Evolutionary conservation across 129 eudicot species (phyloP), one percentile per base, ranked within the genome.

Genomic region (Deinandra increscens): DNA sequence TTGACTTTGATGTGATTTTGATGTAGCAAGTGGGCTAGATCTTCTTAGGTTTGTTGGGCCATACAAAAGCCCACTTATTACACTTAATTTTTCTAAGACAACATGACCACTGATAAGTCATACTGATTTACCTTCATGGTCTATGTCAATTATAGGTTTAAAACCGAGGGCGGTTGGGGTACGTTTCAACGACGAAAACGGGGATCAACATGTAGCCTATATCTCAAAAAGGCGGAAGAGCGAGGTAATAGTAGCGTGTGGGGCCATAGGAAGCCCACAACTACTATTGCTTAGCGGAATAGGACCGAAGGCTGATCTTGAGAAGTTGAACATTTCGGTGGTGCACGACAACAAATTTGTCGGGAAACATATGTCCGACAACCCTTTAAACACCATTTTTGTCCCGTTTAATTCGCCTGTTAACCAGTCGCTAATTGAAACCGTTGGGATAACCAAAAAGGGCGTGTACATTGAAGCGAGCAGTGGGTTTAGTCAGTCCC

Each of bases 211-310:
- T 49, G 75, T 71, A 75, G 99, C 88, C 7, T 58, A 26, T 48
- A 78, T 93, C 36, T 85, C 90, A 4, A 83, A 66, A 60, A 80
- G 82, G 69, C 64, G 22, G 13, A 70, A 66, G 41, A 93, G 97
- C 64, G 97, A 93, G 74, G 59, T 93, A 56, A 87, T 89, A 44
- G 68, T 89, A 54, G 75, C 97, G 1, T 74, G 81, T 38, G 97
- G 99, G 29, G 97, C 99, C 2, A 85, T 93, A 38, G 99, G 97
- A 44, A 93, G 97, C 83, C 99, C 99, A n/a, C 99, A 93, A 8
- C 67, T 93, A 71, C 79, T 93, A 44, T 79, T 93, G 33, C 86
- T 93, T 0, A 89, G 99, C 41, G 99, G 99, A 44, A 83, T 93
- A 62, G 99, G 99, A 45, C 97, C 97, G 1, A 83, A 81, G 75